phyloP scores from a whole-genome alignment of 2,329 filamentous ascomycete species.

The Gliomastix tumulicola region DNA sequence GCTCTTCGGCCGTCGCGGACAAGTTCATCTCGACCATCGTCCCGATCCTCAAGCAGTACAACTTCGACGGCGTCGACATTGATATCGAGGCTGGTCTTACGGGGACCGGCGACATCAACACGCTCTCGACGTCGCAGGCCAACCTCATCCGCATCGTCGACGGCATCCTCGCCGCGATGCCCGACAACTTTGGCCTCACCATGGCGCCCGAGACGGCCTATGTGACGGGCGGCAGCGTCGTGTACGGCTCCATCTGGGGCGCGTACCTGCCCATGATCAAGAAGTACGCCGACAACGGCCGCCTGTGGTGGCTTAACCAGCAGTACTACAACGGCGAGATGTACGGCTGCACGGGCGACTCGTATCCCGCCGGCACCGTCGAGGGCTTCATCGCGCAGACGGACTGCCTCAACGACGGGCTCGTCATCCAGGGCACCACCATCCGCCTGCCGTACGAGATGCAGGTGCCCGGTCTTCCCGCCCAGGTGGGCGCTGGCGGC shows the following conservation, averaged over 20 bases:
- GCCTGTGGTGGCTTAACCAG: slow-evolving; percentile 28
- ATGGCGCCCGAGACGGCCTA: slow-evolving; percentile 31
- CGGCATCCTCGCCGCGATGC: slow-evolving; percentile 34
- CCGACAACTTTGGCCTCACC: slow-evolving; percentile 52
- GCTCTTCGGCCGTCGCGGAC: slow-evolving; percentile 20
- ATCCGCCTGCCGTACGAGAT: slow-evolving; percentile 22
- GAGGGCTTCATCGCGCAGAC: slow-evolving; percentile 25
- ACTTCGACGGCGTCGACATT: slow-evolving; percentile 28
- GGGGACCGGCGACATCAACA: slow-evolving; percentile 19
- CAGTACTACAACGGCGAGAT: slow-evolving; percentile 29
- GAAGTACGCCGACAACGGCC: slow-evolving; percentile 25
- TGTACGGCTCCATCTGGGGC: slow-evolving; percentile 25
- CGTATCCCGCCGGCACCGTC: slow-evolving; percentile 20
- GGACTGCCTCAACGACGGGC: slow-evolving; percentile 23
- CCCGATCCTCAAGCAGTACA: slow-evolving; percentile 23
- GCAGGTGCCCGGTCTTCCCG: slow-evolving; percentile 26
- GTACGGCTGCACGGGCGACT: slow-evolving; percentile 24
- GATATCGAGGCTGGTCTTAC: slow-evolving; percentile 23
- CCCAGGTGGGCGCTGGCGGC: slow-evolving; percentile 21
- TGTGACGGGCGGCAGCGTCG: slow-evolving; percentile 21
- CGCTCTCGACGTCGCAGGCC: slow-evolving; percentile 20
- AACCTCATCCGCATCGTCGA: slow-evolving; percentile 27
- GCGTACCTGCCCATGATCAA: slow-evolving; percentile 27
- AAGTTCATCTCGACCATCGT: slow-evolving; percentile 24
- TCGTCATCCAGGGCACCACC: slow-evolving; percentile 20